These are phyloP conservation scores for Rhizopus microsporus DNA, from an alignment of 371 early-diverging fungal species.

Conservation along the genomic window DNA sequence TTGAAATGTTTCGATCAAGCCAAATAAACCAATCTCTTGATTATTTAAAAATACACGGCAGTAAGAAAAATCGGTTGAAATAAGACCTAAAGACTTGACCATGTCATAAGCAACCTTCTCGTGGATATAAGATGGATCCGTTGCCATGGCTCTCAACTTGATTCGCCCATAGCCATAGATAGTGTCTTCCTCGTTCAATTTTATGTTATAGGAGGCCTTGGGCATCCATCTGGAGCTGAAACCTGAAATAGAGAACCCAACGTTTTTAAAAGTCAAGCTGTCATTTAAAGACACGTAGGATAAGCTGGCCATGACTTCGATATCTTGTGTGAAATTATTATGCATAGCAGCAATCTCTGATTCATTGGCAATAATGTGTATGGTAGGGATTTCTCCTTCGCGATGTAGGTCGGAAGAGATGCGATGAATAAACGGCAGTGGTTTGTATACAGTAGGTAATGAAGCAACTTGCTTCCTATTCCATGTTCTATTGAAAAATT, in stretches of 20 bases:
- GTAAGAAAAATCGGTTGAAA: slow-evolving; percentile 11
- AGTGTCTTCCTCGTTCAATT: slow-evolving; percentile 5
- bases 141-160: slow-evolving; percentile 25
- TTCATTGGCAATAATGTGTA: slow-evolving; percentile 25
- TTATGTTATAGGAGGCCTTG: slow-evolving; percentile 16
- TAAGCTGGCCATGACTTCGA: slow-evolving; percentile 17
- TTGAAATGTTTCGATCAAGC: no score
- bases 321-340: slow-evolving; percentile 16
- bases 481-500: slow-evolving; percentile 2
- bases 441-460: slow-evolving; percentile 11
- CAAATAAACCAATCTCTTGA: no score
- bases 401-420: neutral
- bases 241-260: slow-evolving; percentile 16
- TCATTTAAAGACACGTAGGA: slow-evolving; percentile 17
- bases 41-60: no score
- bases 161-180: slow-evolving; percentile 27
- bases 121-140: slow-evolving; percentile 34
- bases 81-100: slow-evolving; percentile 18
- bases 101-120: slow-evolving; percentile 23
- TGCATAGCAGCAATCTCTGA: slow-evolving; percentile 21
- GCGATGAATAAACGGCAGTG: slow-evolving; percentile 18
- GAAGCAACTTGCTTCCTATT: slow-evolving; percentile 7
- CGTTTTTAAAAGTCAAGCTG: neutral
- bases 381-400: slow-evolving; percentile 32
- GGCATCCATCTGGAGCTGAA: slow-evolving; percentile 16